Evolutionary conservation across 73 alveolate species (phyloP).

Genomic region (Paramecium caudatum): DNA sequence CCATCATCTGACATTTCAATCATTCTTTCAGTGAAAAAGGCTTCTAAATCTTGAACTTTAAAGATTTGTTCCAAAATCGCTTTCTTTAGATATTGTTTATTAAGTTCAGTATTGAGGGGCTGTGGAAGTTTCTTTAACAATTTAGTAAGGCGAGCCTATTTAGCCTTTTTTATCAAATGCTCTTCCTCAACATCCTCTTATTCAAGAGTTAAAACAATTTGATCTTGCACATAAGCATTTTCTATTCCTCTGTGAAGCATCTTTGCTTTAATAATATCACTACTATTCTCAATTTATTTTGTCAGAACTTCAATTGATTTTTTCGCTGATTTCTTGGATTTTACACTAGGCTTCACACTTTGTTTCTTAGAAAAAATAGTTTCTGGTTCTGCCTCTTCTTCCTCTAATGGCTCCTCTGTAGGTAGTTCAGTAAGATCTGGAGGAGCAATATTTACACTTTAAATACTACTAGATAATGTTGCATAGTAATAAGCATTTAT

Average conservation of each 20-base stretch:
- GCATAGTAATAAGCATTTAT: constrained; percentile 14
- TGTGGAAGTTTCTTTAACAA: constrained; percentile 16
- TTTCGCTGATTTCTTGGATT: constrained; percentile 2
- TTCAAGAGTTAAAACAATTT: neutral
- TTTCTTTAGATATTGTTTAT: constrained; percentile 36
- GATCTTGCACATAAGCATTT: constrained; percentile 48
- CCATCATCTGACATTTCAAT: constrained; percentile 77
- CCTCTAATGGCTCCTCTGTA: neutral
- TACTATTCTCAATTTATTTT: neutral
- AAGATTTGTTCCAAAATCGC: constrained; percentile 74
- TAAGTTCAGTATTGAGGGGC: constrained; percentile 67
- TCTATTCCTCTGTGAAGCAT: constrained; percentile 32
- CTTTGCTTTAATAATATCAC: neutral
- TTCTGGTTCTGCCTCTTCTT: constrained; percentile 37
- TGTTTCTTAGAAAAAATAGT: constrained; percentile 37
- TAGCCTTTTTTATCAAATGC: constrained; percentile 41
- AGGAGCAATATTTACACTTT: constrained; percentile 8
- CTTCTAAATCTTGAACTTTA: constrained; percentile 82
- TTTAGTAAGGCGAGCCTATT: constrained; percentile 45
- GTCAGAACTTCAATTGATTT: constrained; percentile 6
- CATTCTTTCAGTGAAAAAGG: constrained; percentile 81
- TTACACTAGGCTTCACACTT: neutral
- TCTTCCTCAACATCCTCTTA: constrained; percentile 29
- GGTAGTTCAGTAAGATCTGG: neutral
- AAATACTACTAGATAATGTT: neutral